Evolutionary conservation across 75 land plant species (phyloP).

Genomic region (Pinus albicaulis): DNA sequence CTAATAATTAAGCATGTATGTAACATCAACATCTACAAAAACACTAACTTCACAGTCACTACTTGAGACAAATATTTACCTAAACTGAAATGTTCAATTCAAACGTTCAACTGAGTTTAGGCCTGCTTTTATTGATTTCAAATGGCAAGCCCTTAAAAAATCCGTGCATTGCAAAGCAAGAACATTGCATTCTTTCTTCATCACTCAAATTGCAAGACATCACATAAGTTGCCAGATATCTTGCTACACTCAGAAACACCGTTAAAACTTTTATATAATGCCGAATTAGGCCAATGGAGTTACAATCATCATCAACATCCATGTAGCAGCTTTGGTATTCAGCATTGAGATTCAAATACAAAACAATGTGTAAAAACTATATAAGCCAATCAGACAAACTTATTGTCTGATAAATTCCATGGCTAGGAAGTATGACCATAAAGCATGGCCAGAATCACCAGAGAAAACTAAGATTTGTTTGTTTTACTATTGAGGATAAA

Average conservation of each 20-base stretch:
- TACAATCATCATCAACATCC: neutral
- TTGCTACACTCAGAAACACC: neutral
- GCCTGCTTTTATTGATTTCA: neutral
- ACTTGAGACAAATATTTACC: no score
- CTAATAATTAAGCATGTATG: neutral
- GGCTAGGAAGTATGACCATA: neutral
- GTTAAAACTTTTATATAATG: neutral
- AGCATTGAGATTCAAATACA: slow-evolving; percentile 1
- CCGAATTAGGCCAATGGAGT: slow-evolving; percentile 1
- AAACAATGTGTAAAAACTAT: neutral
- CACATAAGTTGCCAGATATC: neutral
- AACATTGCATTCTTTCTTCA: slow-evolving; percentile 5
- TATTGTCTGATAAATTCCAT: slow-evolving; percentile 1
- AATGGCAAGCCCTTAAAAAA: neutral
- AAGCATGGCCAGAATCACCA: neutral
- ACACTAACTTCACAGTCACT: no score
- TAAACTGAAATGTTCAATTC: neutral
- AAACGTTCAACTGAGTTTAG: neutral
- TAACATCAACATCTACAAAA: neutral
- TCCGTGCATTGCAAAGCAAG: slow-evolving; percentile 3
- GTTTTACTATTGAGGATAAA: neutral
- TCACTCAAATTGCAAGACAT: slow-evolving; percentile 5
- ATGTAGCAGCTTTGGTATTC: neutral
- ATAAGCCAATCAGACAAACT: slow-evolving; percentile 5
- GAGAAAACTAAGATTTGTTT: neutral